Percentiles rank a stretch among this genome's conserved stretches.
Conservation (phyloP, 2,329 filamentous ascomycete genomes). For the Fusarium chlamydosporum region DNA sequence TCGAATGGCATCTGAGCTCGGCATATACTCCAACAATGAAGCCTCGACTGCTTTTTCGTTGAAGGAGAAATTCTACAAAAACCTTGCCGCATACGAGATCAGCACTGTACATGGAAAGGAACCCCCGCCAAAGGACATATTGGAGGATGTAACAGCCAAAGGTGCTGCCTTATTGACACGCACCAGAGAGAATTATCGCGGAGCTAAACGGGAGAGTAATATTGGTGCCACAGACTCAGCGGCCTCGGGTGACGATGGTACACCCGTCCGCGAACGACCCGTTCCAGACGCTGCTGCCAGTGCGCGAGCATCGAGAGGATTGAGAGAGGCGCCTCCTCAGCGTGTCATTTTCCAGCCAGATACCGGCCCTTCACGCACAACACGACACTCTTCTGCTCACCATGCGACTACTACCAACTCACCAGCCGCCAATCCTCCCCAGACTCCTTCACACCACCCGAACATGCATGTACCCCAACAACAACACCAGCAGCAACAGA, state of each 20-base stretch:
- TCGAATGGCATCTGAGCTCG: conserved; percentile 81
- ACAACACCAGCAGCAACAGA: conserved; percentile 43
- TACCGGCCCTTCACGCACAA: conserved; percentile 73
- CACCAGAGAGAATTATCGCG: conserved; percentile 80
- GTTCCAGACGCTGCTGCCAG: conserved; percentile 67
- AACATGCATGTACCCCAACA: conserved; percentile 53
- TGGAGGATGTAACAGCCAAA: conserved; percentile 89
- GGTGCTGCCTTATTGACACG: conserved; percentile 83
- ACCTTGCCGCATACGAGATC: conserved; percentile 90
- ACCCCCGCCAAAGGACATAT: conserved; percentile 87
- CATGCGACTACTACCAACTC: conserved; percentile 53
- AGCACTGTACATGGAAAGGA: conserved; percentile 81
- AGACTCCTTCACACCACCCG: conserved; percentile 54
- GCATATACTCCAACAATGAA: conserved; percentile 80
- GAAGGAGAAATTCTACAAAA: conserved; percentile 92
- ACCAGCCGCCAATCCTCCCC: conserved; percentile 48
- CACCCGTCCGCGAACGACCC: conserved; percentile 68
- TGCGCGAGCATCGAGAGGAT: conserved; percentile 72
- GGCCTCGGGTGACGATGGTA: conserved; percentile 72
- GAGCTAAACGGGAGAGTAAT: conserved; percentile 62
- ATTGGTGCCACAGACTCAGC: conserved; percentile 70
- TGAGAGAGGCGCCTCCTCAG: conserved; percentile 87
- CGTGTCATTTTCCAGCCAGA: conserved; percentile 89
- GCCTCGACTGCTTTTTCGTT: conserved; percentile 87
- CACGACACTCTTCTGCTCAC: conserved; percentile 68